Percentiles rank a stretch among this genome's conserved stretches.
These are phyloP conservation scores for Fusarium palustre DNA, from an alignment of 2,329 filamentous ascomycete genomes.

Conservation along the genomic window DNA sequence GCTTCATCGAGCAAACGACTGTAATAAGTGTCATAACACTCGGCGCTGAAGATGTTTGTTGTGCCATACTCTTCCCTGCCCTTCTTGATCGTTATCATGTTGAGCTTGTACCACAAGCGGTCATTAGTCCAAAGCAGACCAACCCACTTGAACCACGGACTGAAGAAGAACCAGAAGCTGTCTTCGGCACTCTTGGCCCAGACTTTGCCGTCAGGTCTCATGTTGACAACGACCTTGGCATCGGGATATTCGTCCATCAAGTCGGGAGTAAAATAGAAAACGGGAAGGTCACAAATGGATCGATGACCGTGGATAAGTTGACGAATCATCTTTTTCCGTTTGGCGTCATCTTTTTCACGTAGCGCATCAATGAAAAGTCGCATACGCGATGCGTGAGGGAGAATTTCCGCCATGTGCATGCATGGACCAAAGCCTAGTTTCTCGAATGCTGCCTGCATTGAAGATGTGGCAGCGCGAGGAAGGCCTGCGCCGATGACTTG, in stretches of 20 bases:
- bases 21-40: constrained; percentile 32
- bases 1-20: constrained; percentile 47
- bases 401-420: constrained; percentile 52
- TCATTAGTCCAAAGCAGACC: constrained; percentile 47
- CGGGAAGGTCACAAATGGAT: constrained; percentile 49
- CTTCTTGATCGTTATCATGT: constrained; percentile 15
- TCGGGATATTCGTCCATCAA: constrained; percentile 56
- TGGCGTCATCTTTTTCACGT: constrained; percentile 43
- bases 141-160: constrained; percentile 42
- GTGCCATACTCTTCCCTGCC: neutral
- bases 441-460: constrained; percentile 52
- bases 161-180: constrained; percentile 48
- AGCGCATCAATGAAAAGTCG: constrained; percentile 46
- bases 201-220: constrained; percentile 40
- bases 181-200: constrained; percentile 48
- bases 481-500: constrained; percentile 49
- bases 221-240: constrained; percentile 50
- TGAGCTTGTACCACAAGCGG: constrained; percentile 47
- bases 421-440: constrained; percentile 47
- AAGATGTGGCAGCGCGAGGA: constrained; percentile 53
- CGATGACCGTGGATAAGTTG: constrained; percentile 50
- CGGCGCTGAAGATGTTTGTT: neutral
- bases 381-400: constrained; percentile 41
- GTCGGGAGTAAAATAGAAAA: constrained; percentile 50
- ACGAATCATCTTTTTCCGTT: constrained; percentile 48